A percentile compares a stretch with the other conserved stretches of the same genome.
Evolutionary conservation across 2,329 filamentous ascomycete genomes (phyloP).

Genomic region (Clarireedia monteithiana): DNA sequence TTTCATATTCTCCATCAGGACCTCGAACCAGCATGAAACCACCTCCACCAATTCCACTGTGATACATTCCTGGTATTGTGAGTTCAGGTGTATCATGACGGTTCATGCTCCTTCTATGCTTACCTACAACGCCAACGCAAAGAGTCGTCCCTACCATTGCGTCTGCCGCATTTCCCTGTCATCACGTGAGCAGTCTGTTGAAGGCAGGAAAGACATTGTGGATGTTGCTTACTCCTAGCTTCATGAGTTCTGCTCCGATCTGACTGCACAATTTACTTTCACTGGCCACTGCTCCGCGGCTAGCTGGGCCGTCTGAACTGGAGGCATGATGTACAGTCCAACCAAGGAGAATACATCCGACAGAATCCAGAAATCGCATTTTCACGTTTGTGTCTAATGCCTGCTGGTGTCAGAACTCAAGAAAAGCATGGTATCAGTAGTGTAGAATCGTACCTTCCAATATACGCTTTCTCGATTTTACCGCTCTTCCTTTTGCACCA

Average conservation of each 20-base stretch:
- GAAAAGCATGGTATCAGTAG: too few species aligned
- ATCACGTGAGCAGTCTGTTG: slow-evolving; percentile 15
- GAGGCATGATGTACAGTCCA: not conserved
- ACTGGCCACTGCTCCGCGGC: slow-evolving; percentile 42
- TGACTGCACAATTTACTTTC: slow-evolving; percentile 45
- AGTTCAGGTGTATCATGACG: not conserved
- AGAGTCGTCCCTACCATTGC: slow-evolving; percentile 66
- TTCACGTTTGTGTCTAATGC: too few species aligned
- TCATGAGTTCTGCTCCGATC: slow-evolving; percentile 42
- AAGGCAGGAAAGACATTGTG: not conserved
- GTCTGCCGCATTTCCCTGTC: slow-evolving; percentile 64
- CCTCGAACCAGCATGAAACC: slow-evolving; percentile 81
- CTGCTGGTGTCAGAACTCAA: too few species aligned
- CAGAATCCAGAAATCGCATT: too few species aligned
- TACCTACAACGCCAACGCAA: slow-evolving; percentile 64
- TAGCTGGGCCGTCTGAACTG: not conserved
- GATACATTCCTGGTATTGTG: slow-evolving; percentile 53
- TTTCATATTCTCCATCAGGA: slow-evolving; percentile 68
- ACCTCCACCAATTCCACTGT: slow-evolving; percentile 79
- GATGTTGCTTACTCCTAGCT: slow-evolving; percentile 34
- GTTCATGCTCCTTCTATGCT: slow-evolving; percentile 14
- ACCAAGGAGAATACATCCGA: not conserved
- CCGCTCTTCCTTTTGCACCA: too few species aligned
- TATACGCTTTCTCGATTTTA: too few species aligned
- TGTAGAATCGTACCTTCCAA: too few species aligned